Evolutionary conservation across 1,139 yeast species (phyloP), one percentile per base, ranked within the genome.

Genomic region (Zygosaccharomyces sapae): DNA sequence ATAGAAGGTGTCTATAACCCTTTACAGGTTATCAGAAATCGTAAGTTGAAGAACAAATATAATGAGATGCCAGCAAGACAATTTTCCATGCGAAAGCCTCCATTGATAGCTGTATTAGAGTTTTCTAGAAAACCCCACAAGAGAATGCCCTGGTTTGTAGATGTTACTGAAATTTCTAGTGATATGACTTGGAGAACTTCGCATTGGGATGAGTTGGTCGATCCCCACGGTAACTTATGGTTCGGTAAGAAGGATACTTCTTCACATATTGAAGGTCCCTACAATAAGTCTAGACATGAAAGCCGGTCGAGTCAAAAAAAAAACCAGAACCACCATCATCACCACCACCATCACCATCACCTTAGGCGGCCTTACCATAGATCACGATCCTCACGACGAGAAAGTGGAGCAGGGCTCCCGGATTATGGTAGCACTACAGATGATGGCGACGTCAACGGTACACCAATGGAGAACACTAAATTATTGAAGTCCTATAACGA

Each of bases 1-100:
- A 76, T 83, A 1, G 88, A 82, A 51, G 86, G 84, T 0, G 76
- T 78, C 2, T 88, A 83, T 67, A 88, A 88, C 61, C 96, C 96
- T 1, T 69, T 88, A 39, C 96, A 86, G 62, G 76, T 82, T 16
- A 77, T 88, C 33, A 70, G 97, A 51, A 85, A 88, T 63, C 71
- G 96, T 46, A 72, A 73, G 49, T 62, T 82, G 7, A 63, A 77
- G 54, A 73, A 74, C 53, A 76, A 74, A 55, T 69, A 75, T 55
- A 62, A 61, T 47, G 66, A 63, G 24, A 50, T 51, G 29, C 65
- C 68, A 13, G 61, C 66, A 36, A 57, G 52, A 47, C 58, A 57
- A 18, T 40, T 62, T n/a, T 49, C 60, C 36, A 52, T 59, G 33
- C 46, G 59, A 41, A 53, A 61, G 46, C 55, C 61, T 13, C 63